Conservation (phyloP, 805 yeast species). For the Candida manassasensis region DNA sequence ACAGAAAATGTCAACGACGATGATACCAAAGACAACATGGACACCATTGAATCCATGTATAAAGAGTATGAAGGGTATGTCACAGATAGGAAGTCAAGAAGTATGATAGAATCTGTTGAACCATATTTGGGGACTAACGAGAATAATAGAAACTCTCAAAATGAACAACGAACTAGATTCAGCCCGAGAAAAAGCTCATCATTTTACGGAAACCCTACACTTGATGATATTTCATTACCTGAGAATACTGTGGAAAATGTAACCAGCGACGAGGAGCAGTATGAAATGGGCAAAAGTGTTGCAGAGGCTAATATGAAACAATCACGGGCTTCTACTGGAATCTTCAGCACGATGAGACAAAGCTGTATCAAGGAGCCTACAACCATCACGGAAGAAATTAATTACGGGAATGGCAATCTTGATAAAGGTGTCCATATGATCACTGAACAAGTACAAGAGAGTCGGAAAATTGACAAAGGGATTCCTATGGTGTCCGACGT, state of each 20-base stretch:
- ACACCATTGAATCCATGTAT: slow-evolving; percentile 22
- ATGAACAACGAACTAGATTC: too few relatives aligned
- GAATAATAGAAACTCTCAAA: too few relatives aligned
- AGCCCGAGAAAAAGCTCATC: too few relatives aligned
- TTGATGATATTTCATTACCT: background rate
- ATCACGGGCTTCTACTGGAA: slow-evolving; percentile 25
- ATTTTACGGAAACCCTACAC: too few relatives aligned
- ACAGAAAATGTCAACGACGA: slow-evolving; percentile 22
- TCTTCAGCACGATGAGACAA: slow-evolving; percentile 20
- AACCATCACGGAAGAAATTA: background rate
- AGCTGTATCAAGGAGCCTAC: background rate
- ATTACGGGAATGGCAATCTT: background rate
- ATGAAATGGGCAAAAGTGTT: background rate
- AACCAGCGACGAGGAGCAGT: background rate
- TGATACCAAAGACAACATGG: slow-evolving; percentile 6
- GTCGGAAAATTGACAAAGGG: too few relatives aligned
- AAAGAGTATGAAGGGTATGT: slow-evolving; percentile 18
- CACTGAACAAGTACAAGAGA: too few relatives aligned
- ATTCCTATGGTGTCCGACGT: too few relatives aligned
- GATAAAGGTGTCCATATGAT: too few relatives aligned
- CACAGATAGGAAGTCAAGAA: slow-evolving; percentile 6
- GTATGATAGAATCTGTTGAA: slow-evolving; percentile 9
- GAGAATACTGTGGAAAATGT: slow-evolving; percentile 1
- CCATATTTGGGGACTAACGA: slow-evolving; percentile 12
- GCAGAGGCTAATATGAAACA: slow-evolving; percentile 8